Percentiles rank a stretch among this genome's conserved stretches.
These are phyloP conservation scores for Urtica urens DNA, from an alignment of 306 rosid species.

Conservation along the genomic window DNA sequence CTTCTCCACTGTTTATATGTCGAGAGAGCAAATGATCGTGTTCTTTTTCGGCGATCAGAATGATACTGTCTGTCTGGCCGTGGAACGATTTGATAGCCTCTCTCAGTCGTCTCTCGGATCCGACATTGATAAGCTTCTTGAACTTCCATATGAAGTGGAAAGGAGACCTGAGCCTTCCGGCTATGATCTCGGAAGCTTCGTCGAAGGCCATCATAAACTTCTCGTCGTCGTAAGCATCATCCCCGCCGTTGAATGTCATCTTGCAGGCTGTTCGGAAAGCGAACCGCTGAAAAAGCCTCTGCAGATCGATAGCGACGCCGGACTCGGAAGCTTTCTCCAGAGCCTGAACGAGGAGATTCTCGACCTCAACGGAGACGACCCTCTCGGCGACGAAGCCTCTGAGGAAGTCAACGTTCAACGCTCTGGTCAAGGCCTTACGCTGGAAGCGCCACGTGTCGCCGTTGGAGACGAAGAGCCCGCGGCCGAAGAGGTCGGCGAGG, in stretches of 20 bases:
- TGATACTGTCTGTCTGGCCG: constrained; percentile 35
- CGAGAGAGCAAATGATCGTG: constrained; percentile 45
- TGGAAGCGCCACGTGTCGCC: constrained; percentile 46
- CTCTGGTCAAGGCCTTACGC: constrained; percentile 56
- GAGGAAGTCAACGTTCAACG: constrained; percentile 53
- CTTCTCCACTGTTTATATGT: constrained; percentile 28
- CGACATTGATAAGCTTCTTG: constrained; percentile 30
- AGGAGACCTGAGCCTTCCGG: constrained; percentile 32
- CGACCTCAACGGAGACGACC: constrained; percentile 35
- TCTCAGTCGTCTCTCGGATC: constrained; percentile 31
- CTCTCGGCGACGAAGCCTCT: constrained; percentile 38
- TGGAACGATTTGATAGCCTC: constrained; percentile 39
- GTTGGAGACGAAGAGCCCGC: constrained; percentile 63
- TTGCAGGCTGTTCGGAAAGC: constrained; percentile 66
- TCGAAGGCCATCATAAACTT: constrained; percentile 64
- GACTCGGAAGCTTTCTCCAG: constrained; percentile 19
- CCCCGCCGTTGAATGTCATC: constrained; percentile 40
- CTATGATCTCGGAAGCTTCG: constrained; percentile 31
- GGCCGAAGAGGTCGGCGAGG: constrained; percentile 48
- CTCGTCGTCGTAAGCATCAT: constrained; percentile 18
- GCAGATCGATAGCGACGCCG: constrained; percentile 31
- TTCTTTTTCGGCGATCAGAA: constrained; percentile 5
- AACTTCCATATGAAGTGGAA: constrained; percentile 8
- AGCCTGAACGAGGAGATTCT: constrained; percentile 35
- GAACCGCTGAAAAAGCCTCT: constrained; percentile 51